Evolutionary conservation across 2,329 filamentous ascomycete genomes (phyloP), one percentile per base, ranked within the genome.

Genomic region (Sclerotinia borealis): DNA sequence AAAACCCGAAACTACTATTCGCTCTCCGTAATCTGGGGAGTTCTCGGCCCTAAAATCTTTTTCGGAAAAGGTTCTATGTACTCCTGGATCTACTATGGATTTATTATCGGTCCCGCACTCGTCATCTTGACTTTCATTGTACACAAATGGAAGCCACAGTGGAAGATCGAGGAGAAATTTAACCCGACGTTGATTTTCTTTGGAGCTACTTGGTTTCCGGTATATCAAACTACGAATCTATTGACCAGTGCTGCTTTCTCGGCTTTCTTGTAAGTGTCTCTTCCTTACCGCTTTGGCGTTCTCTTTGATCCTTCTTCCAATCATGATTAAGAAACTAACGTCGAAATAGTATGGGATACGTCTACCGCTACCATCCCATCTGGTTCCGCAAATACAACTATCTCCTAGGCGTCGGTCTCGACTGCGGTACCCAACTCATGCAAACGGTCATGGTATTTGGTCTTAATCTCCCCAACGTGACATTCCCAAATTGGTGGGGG

Each of bases 301-400:
- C 37, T 7, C 7, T n/a, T 10, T 31, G 6, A 27, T 27, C 1
- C 51, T 17, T 41, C 29, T 37, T 8, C 8, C 6, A 11, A 4
- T 2, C 2, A 5, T 19, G 9, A 13, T 3, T 8, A 22, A 27
- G 7, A 45, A 10, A 19, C 49, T 61, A 34, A 61, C 17, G 7
- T 9, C 5, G 3, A 4, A 61, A 15, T 6, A 61, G 59, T 13
- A 61, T 61, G 59, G 59, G 59, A 2, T 61, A 61, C 19, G 37
- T 61, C 5, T 61, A 61, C 17, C 48, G 59, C n/a, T 74, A 73
- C 61, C 71, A 70, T 34, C 61, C 61, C 7, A 36, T 85, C 43
- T 90, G 88, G 87, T 92, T 89, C 87, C 78, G 89, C 75, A 86
- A 88, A 74, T 92, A 90, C 78, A 91, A 92, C 77, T 92, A 91